Base-by-base conservation (phyloP, 2,329 filamentous ascomycete genomes). In the Colletotrichum tropicicola region DNA sequence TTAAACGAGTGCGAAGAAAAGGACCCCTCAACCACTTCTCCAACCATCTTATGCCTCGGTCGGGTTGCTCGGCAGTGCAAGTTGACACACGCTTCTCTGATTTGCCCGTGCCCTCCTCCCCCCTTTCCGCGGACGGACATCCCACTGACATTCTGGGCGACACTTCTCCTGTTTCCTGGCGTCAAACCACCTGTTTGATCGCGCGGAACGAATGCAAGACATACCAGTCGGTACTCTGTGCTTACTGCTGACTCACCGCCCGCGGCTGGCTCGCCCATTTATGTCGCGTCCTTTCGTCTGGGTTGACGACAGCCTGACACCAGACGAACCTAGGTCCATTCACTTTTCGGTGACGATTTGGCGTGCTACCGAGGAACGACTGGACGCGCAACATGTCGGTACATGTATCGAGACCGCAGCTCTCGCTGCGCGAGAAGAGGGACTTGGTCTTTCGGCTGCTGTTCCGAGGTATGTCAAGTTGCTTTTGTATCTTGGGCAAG, bases 361-460 rank as follows among this genome's bases (percentile, higher is more conserved):
- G n/a, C 19, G 39, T n/a, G 5, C 37, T 23, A 53, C 39, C 6
- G 43, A 35, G 30, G 30, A 35, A 4, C 13, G 13, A 8, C 30
- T 35, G 15, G 5, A 2, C 30, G 15, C n/a, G n/a, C n/a, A 62
- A 37, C 3, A 65, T 65, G 62, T 13, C 44, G 17, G 57, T 28
- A 23, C 43, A 43, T 10, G 30, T 47, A 7, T 27, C 49, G 5
- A 71, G 69, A 39, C 70, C 69, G n/a, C 56, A 59, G 21, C 63
- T 72, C 23, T 71, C 68, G 13, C 37, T 68, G 25, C 32, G 61
- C 12, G 70, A 72, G 55, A 68, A 57, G 17, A 19, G 68, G 12
- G 47, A 48, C 15, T 19, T 72, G 44, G 17, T 61, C 2, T 25
- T 62, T 13, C 66, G 68, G 19, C 17, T 67, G 5, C 28, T 69